Base-by-base conservation (phyloP, 2,329 filamentous ascomycete species). In the Fusarium subtropicale region DNA sequence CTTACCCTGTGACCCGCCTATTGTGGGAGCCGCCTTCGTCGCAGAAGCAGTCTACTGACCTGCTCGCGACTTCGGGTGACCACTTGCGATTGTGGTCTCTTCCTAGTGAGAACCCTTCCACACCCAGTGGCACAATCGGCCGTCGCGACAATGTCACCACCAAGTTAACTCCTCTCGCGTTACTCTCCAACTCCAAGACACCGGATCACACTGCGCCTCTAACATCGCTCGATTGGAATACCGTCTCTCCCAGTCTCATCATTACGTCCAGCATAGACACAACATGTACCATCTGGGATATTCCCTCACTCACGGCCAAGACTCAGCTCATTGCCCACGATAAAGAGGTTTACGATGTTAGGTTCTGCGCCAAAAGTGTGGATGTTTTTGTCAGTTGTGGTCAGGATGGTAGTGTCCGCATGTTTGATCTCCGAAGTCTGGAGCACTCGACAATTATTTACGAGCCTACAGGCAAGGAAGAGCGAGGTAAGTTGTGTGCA, bases 401-500 rank as follows among this genome's bases (percentile, higher is more conserved):
- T 53, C 95, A 97, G 58, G 96, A 99, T 78, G 96, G 96, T 39
- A 98, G 95, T 79, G 96, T 99, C 28, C 90, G 96, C 74, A 99
- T 99, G 96, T 99, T 99, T 80, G 96, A 99, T 80, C 84, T 99
- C 65, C 89, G 96, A 76, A 98, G 95, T 79, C 83, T 99, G 55
- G 96, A 99, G 78, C 96, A 99, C 79, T 97, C 94, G 71, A 99
- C 96, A 52, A 99, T 99, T 78, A 99, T 99, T 69, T 99, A 99
- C 79, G 96, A 99, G 80, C 96, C 96, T 7, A 95, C 93, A 0
- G 92, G 94, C 71, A 97, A 97, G 81, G 90, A 91, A 66, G 88
- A 91, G 45, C 82, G 88, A 84, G 87, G 92, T 93, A 83, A 70
- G 82, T 76, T 24, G 6, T 31, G 31, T 41, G 18, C 11, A 15